Conservation (phyloP, 768 basidiomycete genomes). For the Lactarius trivialis region DNA sequence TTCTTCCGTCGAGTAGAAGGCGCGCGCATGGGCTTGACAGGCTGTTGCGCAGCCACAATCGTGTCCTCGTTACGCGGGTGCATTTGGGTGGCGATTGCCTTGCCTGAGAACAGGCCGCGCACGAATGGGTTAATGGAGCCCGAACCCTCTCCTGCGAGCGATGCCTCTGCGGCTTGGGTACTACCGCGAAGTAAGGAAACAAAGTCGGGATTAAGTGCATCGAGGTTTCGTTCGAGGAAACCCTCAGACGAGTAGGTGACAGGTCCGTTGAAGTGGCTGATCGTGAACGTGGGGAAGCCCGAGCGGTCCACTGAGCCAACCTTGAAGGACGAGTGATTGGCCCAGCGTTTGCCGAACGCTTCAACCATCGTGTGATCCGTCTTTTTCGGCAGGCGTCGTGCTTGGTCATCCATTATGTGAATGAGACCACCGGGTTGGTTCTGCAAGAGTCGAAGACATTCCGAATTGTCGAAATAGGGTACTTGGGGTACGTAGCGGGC, state of each 20-base stretch:
- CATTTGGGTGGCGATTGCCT: slow-evolving; percentile 86
- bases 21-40: slow-evolving; percentile 88
- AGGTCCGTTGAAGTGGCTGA: slow-evolving; percentile 87
- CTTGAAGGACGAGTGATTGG: slow-evolving; percentile 90
- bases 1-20: slow-evolving; percentile 84
- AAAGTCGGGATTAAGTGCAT: slow-evolving; percentile 89
- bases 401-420: slow-evolving; percentile 98
- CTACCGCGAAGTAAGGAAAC: slow-evolving; percentile 79
- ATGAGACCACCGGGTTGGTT: slow-evolving; percentile 86
- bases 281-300: slow-evolving; percentile 80
- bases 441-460: slow-evolving; percentile 81
- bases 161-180: slow-evolving; percentile 25
- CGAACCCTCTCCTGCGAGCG: slow-evolving; percentile 52
- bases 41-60: slow-evolving; percentile 90
- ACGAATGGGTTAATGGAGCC: slow-evolving; percentile 91
- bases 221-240: slow-evolving; percentile 85
- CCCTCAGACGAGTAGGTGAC: slow-evolving; percentile 88
- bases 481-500: slow-evolving; percentile 58
- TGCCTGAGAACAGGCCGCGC: slow-evolving; percentile 79
- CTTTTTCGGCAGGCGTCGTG: slow-evolving; percentile 79
- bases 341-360: slow-evolving; percentile 91
- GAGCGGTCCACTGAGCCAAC: slow-evolving; percentile 65
- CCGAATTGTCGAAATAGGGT: slow-evolving; percentile 85
- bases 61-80: slow-evolving; percentile 93
- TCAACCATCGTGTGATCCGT: slow-evolving; percentile 93